These are phyloP conservation scores for Aspergillus sp. DNA, from an alignment of 2,329 filamentous ascomycete species.

Conservation along the genomic window DNA sequence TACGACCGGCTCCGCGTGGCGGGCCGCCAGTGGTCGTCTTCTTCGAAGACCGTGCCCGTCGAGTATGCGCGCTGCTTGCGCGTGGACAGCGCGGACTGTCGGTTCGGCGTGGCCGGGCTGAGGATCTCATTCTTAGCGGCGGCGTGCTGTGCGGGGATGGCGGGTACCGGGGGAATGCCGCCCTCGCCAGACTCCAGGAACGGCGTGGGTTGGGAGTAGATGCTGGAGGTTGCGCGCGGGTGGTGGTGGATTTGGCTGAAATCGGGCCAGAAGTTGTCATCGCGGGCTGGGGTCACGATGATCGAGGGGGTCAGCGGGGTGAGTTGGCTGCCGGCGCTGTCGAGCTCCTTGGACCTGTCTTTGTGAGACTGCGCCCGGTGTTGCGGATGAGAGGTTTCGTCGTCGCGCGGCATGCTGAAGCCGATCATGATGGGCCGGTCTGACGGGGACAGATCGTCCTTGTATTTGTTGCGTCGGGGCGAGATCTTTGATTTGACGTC, in stretches of 20 bases:
- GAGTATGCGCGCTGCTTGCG: conserved; percentile 32
- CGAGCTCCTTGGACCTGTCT: conserved; percentile 21
- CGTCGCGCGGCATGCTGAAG: conserved; percentile 37
- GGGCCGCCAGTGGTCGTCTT: conserved; percentile 19
- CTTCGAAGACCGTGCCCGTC: conserved; percentile 37
- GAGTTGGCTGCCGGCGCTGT: conserved; percentile 26
- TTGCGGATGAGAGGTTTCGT: conserved; percentile 7
- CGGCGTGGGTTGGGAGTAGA: conserved; percentile 43
- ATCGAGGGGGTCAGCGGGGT: conserved; percentile 46
- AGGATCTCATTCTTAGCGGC: conserved; percentile 12
- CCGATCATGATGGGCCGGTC: conserved; percentile 48
- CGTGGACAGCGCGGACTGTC: conserved; percentile 16
- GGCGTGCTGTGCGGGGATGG: conserved; percentile 34
- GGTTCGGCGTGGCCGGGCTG: conserved; percentile 11
- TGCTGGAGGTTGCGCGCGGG: conserved; percentile 39
- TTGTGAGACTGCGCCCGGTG: conserved; percentile 10
- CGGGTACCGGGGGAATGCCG: conserved; percentile 40
- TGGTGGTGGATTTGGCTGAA: conserved; percentile 22
- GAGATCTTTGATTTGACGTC: conserved; percentile 13
- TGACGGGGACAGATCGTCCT: conserved; percentile 41
- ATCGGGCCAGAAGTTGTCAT: conserved; percentile 36
- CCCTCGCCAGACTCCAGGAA: conserved; percentile 21
- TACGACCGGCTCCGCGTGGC: conserved; percentile 18
- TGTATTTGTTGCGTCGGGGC: conserved; percentile 22
- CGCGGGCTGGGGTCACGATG: conserved; percentile 44